phyloP scores from a whole-genome alignment of 257 asterid genomes.

The Solanum sitiens region DNA sequence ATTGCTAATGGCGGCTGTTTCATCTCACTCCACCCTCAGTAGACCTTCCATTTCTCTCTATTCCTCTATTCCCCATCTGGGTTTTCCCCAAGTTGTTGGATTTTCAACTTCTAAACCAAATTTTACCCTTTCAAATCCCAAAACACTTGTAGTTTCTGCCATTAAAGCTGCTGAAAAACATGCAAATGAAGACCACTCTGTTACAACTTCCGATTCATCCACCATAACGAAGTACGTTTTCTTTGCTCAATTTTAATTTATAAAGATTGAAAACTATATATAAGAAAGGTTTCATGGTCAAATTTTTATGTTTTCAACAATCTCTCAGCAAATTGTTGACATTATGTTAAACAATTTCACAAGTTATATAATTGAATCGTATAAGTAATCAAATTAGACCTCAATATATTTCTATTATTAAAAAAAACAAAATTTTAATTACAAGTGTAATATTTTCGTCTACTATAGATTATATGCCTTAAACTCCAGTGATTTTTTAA shows the following conservation, averaged over 20 bases:
- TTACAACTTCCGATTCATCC: not conserved
- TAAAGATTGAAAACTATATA: not conserved
- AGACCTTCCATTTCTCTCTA: not conserved
- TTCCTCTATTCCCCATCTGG: not conserved
- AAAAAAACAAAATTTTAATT: not conserved
- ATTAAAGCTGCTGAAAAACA: not conserved
- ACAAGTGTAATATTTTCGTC: not conserved
- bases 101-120: not conserved
- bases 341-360: not conserved
- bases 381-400: not conserved
- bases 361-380: not conserved
- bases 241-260: not conserved
- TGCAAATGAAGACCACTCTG: not conserved
- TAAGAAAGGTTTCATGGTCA: not conserved
- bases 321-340: not conserved
- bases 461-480: not conserved
- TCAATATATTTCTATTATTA: not conserved
- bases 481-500: not conserved
- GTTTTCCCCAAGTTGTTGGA: not conserved
- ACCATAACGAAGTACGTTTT: not conserved
- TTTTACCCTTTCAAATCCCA: not conserved
- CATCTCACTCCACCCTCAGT: not conserved
- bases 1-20: slow-evolving; percentile 18
- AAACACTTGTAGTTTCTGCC: not conserved
- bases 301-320: not conserved